Evolutionary conservation across 2,329 filamentous ascomycete genomes (phyloP), one percentile per base, ranked within the genome.

Genomic region (Fusarium bulbicola): DNA sequence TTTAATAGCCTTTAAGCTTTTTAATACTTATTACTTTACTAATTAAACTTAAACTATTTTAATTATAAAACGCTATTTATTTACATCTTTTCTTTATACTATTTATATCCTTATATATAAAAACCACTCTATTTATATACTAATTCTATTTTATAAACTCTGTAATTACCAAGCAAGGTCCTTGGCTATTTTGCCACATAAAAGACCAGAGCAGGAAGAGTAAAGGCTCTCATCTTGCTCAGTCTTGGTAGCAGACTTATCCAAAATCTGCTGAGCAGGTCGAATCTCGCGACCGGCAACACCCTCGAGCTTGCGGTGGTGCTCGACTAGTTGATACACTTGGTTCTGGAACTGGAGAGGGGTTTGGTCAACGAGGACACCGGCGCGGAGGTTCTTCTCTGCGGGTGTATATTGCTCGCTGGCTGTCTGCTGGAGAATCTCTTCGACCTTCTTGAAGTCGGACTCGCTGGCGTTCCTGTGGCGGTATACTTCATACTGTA

Each of bases 401-500:
- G 58, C 60, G 11, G 73, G n/a, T n/a, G n/a, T n/a, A n/a, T n/a
- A n/a, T n/a, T 72, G 42, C 15, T 74, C 72, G 45, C 66, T 60
- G 15, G 56, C 40, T 13, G 49, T 61, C n/a, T 52, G 72, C 24
- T 60, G 45, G 9, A 74, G 49, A 7, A 74, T 60, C 3, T 72
- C 68, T 0, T 74, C 37, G 8, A 60, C 40, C 37, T 65, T 63
- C 12, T 49, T 49, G 46, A 73, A 74, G 18, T 74, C 72, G 2
- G 56, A 47, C 1, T 72, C 59, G 16, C 60, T 73, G 20, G 72
- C 72, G 13, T 30, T 47, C 54, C 70, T 73, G 65, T 74, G 68
- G 12, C 68, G 58, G 56, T 74, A 74, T 16, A 74, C 64, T 13
- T 74, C 72, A 21, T 73, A 74, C n/a, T 73, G 61, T 7, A 74